Evolutionary conservation across 2,329 filamentous ascomycete genomes (phyloP), one percentile per base, ranked within the genome.

Genomic region (Sphaerulina vaccinii): DNA sequence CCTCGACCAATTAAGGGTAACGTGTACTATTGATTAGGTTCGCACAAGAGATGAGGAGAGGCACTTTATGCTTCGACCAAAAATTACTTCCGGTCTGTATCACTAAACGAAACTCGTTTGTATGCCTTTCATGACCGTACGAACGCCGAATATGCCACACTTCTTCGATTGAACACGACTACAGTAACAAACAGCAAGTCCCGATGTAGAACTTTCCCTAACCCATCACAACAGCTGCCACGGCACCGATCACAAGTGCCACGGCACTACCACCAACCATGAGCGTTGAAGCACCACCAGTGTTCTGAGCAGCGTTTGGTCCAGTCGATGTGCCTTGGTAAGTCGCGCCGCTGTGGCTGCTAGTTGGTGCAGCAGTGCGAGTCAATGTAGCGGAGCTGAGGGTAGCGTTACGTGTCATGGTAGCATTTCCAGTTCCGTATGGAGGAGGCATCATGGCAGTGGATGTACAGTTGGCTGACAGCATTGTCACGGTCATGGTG

Each of bases 171-270:
- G n/a, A n/a, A n/a, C n/a, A n/a, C n/a, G n/a, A n/a, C n/a, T n/a
- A n/a, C n/a, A n/a, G n/a, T n/a, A n/a, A n/a, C n/a, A n/a, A n/a
- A n/a, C n/a, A n/a, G n/a, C n/a, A n/a, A n/a, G n/a, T n/a, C n/a
- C n/a, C n/a, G n/a, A n/a, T n/a, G 27, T 29, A 29, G 8, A 5
- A n/a, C n/a, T 10, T 9, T 9, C 27, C 16, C 16, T 56, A 60
- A 42, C 43, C 52, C 49, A 59, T 55, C 42, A 69, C 65, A 56
- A 75, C 65, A 27, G 71, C 73, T 49, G 70, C 73, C 18, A 71
- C 63, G 42, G 68, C 72, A 51, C 73, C 67, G 51, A 73, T 61
- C 48, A 73, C 64, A 45, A 75, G 64, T 29, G 71, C 69, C 42
- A 74, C 46, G n/a, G 71, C 70, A 65, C 68, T 72, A 44, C 65